Conservation (phyloP, 495 filamentous ascomycete species). For the Letharia lupina region DNA sequence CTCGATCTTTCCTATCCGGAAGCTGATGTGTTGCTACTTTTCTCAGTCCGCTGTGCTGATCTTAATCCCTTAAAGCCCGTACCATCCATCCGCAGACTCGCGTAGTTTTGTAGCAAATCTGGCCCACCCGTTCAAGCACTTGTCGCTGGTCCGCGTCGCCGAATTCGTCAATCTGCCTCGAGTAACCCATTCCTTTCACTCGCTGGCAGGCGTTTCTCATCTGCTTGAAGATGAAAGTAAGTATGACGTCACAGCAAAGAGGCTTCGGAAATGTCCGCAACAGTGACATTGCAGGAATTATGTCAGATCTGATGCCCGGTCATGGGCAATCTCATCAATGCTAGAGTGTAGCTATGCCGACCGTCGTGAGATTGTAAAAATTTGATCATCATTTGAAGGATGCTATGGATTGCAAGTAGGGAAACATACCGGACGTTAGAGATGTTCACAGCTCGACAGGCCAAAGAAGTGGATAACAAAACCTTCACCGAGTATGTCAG, state of each 20-base stretch:
- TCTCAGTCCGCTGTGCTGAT: neutral
- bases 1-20: neutral
- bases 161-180: conserved; percentile 19
- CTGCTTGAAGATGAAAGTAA: conserved; percentile 13
- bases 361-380: conserved; percentile 84
- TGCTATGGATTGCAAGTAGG: neutral
- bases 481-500: conserved; percentile 23
- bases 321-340: conserved; percentile 90
- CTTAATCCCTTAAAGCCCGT: neutral
- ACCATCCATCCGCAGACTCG: neutral
- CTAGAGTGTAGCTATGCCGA: conserved; percentile 78
- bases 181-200: conserved; percentile 9
- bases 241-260: conserved; percentile 19
- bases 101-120: neutral
- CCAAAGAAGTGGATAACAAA: neutral
- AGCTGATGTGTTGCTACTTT: neutral
- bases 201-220: neutral
- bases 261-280: conserved; percentile 9
- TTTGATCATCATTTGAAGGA: conserved; percentile 63
- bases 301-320: conserved; percentile 69
- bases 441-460: neutral
- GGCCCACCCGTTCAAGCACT: neutral
- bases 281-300: conserved; percentile 17
- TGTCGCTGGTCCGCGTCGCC: conserved; percentile 22
- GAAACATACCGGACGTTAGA: neutral